Base-by-base conservation (phyloP, 1,284 basidiomycete species). In the Puccinia novopanici region DNA sequence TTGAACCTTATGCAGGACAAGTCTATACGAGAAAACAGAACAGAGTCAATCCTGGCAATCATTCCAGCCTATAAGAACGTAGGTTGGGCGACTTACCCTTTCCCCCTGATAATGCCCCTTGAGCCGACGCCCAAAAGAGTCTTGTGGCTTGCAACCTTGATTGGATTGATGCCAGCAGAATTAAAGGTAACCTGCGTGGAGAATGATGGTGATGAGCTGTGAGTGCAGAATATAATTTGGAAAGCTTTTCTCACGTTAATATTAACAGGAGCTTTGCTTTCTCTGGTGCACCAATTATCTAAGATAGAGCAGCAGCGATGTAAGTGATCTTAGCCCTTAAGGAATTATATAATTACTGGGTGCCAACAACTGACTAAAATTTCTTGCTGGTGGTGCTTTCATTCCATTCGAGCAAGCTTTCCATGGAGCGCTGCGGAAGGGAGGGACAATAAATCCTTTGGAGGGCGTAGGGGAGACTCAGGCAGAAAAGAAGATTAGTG, bases 21-120 rank as follows among this genome's bases (percentile, higher is more conserved):
- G n/a, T 55, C 71, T 73, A 40, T 5, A 45, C 17, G 61, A 65
- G 37, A 24, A 40, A 17, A 40, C 2, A 10, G 34, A 42, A 59
- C 54, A 71, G 45, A 9, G 37, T 71, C n/a, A 24, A 71, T 54
- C 22, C 48, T 15, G 9, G 63, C 13, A 3, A 24, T 54, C 27
- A 22, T 34, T 54, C 22, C 50, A 52, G 24, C 30, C 3, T 34
- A 24, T 8, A 27, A 17, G 54, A 52, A 17, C 30, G 10, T 50
- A 10, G 5, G 15, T 45, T 52, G 10, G 22, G n/a, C 4, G 9
- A 27, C 72, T 70, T 9, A 75, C 79, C 79, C 79, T 75, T 81
- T 81, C 8, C 79, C 79, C 54, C 52, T 75, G 34, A 81, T 75
- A n/a, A 81, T 52, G 22, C 22, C 79, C 37, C 24, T 30, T 37